phyloP scores from a whole-genome alignment of 2,329 filamentous ascomycete genomes.

The Colletotrichum nymphaeae region DNA sequence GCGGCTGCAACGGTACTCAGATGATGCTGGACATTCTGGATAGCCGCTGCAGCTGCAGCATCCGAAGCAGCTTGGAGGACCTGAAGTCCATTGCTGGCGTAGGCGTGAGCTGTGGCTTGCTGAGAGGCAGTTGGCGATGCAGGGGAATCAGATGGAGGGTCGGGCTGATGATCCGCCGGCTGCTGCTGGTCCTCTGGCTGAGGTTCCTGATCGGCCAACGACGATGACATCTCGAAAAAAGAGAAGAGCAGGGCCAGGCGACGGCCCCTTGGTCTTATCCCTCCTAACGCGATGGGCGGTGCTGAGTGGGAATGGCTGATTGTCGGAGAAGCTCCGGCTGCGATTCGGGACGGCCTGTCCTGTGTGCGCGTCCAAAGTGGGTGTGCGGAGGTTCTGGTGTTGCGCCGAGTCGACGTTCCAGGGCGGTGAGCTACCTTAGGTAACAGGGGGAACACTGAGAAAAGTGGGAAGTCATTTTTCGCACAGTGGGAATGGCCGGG shows the following conservation, averaged over 20 bases:
- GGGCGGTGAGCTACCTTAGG: not conserved
- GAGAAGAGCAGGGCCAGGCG: constrained; percentile 2
- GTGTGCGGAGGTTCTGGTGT: constrained; percentile 6
- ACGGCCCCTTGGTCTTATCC: constrained; percentile 18
- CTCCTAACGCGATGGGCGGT: constrained; percentile 15
- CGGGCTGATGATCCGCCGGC: constrained; percentile 3
- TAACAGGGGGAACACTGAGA: too few relatives aligned
- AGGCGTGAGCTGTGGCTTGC: constrained; percentile 51
- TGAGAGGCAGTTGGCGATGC: constrained; percentile 35
- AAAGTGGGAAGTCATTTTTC: not conserved
- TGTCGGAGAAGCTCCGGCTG: constrained; percentile 55
- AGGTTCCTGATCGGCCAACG: constrained; percentile 17
- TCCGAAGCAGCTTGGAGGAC: constrained; percentile 59
- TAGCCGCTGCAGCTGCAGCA: constrained; percentile 50
- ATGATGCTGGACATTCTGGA: constrained; percentile 50
- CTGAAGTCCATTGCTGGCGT: constrained; percentile 58
- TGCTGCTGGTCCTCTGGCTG: constrained; percentile 11
- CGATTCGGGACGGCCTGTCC: constrained; percentile 11
- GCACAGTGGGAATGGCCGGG: not conserved
- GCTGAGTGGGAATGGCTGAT: constrained; percentile 50
- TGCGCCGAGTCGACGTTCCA: not conserved
- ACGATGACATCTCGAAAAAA: constrained; percentile 15
- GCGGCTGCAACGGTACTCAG: constrained; percentile 41
- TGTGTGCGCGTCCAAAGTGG: constrained; percentile 3
- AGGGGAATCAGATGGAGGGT: constrained; percentile 37